Conservation (phyloP, 1,139 yeast genomes). For the Saccharomyces uvarum region DNA sequence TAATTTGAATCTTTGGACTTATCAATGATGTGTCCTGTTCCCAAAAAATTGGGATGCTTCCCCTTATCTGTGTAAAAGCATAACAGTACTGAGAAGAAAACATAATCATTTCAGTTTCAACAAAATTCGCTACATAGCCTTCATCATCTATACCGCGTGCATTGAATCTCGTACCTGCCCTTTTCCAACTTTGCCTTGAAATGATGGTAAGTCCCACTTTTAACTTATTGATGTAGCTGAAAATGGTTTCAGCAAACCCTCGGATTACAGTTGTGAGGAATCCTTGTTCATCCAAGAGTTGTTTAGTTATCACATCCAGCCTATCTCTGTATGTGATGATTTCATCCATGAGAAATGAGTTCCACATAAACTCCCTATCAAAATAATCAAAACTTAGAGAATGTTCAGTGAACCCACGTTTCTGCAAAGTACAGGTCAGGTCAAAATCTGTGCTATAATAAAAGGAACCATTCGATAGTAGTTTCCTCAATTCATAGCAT, state of each 20-base stretch:
- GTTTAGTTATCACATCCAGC: conserved; percentile 51
- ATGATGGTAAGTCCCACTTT: conserved; percentile 67
- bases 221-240: conserved; percentile 43
- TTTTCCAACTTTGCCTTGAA: conserved; percentile 87
- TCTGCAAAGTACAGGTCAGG: conserved; percentile 73
- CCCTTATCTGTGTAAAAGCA: conserved; percentile 82
- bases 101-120: conserved; percentile 81
- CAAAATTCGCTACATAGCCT: conserved; percentile 92
- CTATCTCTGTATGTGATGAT: conserved; percentile 67
- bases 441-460: conserved; percentile 91
- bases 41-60: conserved; percentile 96
- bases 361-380: conserved; percentile 94
- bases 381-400: conserved; percentile 47
- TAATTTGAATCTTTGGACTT: conserved; percentile 76
- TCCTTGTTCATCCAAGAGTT: conserved; percentile 60
- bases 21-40: conserved; percentile 87
- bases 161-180: conserved; percentile 93
- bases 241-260: conserved; percentile 81
- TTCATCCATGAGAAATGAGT: conserved; percentile 81
- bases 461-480: conserved; percentile 80
- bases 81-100: conserved; percentile 52
- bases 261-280: conserved; percentile 86
- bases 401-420: conserved; percentile 47
- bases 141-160: conserved; percentile 95
- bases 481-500: conserved; percentile 67